Conservation (phyloP, 1,139 yeast genomes). For the Schizosaccharomyces versatilis region DNA sequence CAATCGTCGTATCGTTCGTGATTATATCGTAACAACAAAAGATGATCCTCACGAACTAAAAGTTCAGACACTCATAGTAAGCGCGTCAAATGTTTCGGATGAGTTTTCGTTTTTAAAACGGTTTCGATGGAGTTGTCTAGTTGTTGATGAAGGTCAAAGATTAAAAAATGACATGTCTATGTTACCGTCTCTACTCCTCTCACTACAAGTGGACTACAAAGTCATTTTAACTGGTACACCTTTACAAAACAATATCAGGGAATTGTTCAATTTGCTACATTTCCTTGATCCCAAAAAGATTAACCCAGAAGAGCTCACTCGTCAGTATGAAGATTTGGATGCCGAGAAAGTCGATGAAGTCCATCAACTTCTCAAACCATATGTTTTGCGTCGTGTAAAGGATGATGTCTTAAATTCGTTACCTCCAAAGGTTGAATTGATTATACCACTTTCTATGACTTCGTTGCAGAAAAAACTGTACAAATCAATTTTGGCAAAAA, state of each 20-base stretch:
- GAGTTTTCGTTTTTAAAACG: constrained; percentile 48
- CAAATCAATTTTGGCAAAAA: constrained; percentile 12
- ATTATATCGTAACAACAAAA: constrained; percentile 30
- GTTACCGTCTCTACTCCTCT: constrained; percentile 48
- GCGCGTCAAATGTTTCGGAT: constrained; percentile 57
- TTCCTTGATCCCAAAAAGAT: constrained; percentile 12
- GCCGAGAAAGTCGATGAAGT: constrained; percentile 11
- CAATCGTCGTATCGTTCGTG: constrained; percentile 44
- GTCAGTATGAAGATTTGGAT: constrained; percentile 5
- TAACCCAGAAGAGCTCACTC: constrained; percentile 8
- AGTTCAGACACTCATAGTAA: constrained; percentile 55
- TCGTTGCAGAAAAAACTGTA: constrained; percentile 12
- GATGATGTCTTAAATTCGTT: constrained; percentile 12
- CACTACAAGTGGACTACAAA: constrained; percentile 52
- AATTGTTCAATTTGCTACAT: constrained; percentile 23
- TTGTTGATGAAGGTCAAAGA: constrained; percentile 77
- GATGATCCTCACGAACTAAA: constrained; percentile 28
- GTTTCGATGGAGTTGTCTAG: constrained; percentile 64
- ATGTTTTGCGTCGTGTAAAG: constrained; percentile 13
- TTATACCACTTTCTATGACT: constrained; percentile 13
- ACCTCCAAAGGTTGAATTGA: constrained; percentile 13
- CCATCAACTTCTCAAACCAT: constrained; percentile 11
- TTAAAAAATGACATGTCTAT: constrained; percentile 65
- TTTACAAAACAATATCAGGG: constrained; percentile 63
- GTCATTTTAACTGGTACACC: constrained; percentile 76